A percentile compares a stretch with the other conserved stretches of the same genome.
phyloP scores from a whole-genome alignment of 495 filamentous ascomycete species.

The Hyaloscypha variabilis region DNA sequence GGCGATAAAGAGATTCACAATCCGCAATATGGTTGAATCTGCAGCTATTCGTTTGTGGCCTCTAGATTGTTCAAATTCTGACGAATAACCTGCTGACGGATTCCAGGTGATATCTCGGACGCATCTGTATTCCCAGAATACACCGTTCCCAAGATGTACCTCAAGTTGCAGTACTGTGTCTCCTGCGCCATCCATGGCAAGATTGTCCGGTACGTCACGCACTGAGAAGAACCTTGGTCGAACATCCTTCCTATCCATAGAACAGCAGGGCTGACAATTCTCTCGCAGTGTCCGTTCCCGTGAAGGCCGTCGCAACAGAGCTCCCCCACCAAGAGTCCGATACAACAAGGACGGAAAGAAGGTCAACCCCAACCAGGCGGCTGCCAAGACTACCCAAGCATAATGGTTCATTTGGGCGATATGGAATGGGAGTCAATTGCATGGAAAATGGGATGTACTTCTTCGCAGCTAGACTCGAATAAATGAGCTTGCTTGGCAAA shows the following conservation, averaged over 20 bases:
- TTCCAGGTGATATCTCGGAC: slow-evolving; percentile 97
- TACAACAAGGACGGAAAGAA: slow-evolving; percentile 99
- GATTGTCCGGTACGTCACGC: slow-evolving; percentile 93
- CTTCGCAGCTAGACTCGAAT: slow-evolving; percentile 24
- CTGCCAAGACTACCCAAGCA: slow-evolving; percentile 62
- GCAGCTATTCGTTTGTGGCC: slow-evolving; percentile 97
- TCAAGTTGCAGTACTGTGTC: slow-evolving; percentile 99
- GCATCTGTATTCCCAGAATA: slow-evolving; percentile 99
- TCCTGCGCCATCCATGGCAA: slow-evolving; percentile 99
- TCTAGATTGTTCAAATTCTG: neutral
- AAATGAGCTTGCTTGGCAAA: slow-evolving; percentile 19
- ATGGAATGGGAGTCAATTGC: slow-evolving; percentile 28
- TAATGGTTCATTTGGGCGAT: slow-evolving; percentile 22
- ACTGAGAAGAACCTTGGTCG: slow-evolving; percentile 63
- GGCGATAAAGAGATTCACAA: slow-evolving; percentile 99
- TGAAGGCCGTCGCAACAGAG: slow-evolving; percentile 97
- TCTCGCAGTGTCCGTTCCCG: slow-evolving; percentile 86
- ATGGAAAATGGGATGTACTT: slow-evolving; percentile 27
- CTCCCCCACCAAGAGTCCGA: slow-evolving; percentile 91
- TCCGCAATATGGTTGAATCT: slow-evolving; percentile 69
- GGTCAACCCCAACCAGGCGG: slow-evolving; percentile 86
- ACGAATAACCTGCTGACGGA: slow-evolving; percentile 17
- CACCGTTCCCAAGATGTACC: slow-evolving; percentile 99
- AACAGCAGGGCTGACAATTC: slow-evolving; percentile 38
- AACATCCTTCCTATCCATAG: slow-evolving; percentile 39